phyloP scores from a whole-genome alignment of 768 basidiomycete genomes.

The Amanita thiersii region DNA sequence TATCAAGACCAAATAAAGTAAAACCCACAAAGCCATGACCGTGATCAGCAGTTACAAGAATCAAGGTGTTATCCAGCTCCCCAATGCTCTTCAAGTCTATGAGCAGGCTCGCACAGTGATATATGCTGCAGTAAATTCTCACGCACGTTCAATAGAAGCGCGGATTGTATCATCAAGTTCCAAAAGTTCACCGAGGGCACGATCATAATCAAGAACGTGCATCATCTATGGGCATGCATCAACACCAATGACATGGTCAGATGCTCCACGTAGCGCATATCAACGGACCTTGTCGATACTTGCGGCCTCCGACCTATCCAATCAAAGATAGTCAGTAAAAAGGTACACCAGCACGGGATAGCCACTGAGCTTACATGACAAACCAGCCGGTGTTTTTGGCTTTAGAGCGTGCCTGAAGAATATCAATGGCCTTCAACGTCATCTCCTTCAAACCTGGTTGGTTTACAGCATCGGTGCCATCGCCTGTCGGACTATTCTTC shows the following conservation, averaged over 20 bases:
- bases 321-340: not conserved
- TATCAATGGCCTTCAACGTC: slow-evolving; percentile 38
- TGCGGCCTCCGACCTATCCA: slow-evolving; percentile 30
- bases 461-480: slow-evolving; percentile 31
- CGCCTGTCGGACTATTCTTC: slow-evolving; percentile 32
- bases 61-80: slow-evolving; percentile 32
- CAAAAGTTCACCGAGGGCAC: slow-evolving; percentile 35
- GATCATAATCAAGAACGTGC: slow-evolving; percentile 39
- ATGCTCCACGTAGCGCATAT: not conserved
- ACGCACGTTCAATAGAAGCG: slow-evolving; percentile 31
- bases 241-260: not conserved
- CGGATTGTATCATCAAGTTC: slow-evolving; percentile 38
- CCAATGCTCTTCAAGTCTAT: slow-evolving; percentile 35
- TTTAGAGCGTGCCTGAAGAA: slow-evolving; percentile 29
- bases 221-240: slow-evolving; percentile 25
- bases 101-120: not conserved
- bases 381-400: slow-evolving; percentile 32
- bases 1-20: not conserved
- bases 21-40: slow-evolving; percentile 35
- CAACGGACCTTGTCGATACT: slow-evolving; percentile 32
- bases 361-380: slow-evolving; percentile 24
- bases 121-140: not conserved
- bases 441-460: slow-evolving; percentile 42
- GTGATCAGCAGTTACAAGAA: slow-evolving; percentile 38
- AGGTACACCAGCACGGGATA: not conserved